Evolutionary conservation across 1,284 basidiomycete genomes (phyloP), one percentile per base, ranked within the genome.

Genomic region (Ganoderma multipileum): DNA sequence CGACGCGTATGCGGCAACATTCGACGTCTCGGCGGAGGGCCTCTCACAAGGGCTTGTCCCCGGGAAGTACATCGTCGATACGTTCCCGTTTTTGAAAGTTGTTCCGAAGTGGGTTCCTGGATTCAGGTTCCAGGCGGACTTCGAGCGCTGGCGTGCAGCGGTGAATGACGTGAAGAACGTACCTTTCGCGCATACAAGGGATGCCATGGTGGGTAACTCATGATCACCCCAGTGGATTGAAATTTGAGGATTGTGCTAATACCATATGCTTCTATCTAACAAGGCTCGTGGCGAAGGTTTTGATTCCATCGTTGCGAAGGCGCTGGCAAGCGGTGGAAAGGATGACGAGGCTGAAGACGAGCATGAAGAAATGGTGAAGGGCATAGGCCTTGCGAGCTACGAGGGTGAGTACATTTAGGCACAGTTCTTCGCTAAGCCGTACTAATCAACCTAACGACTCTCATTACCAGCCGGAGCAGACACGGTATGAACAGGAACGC

Each of bases 61-160:
- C 2, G 66, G 66, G 3, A 63, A 18, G 38, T 67, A 63, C 26
- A 18, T 63, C 6, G 52, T 67, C 11, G 52, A 67, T 6, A 16
- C 50, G 23, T 26, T 67, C 30, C 66, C 66, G 3, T 47, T 63
- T 33, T 23, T 67, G 60, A n/a, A n/a, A n/a, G n/a, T n/a, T n/a
- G n/a, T n/a, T n/a, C n/a, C n/a, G n/a, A n/a, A n/a, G n/a, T n/a
- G n/a, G n/a, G n/a, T n/a, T 18, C 66, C 66, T n/a, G 66, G 66
- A 1, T 61, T 61, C 38, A 47, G 39, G 9, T 67, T 55, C 36
- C 61, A 67, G 54, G 47, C 47, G 41, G 36, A 30, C 23, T 54
- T 36, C 44, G 61, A 76, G 81, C 73, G 77, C 69, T 76, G 74
- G 69, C 68, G 71, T 38, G 64, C 64, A 16, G 41, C 59, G 14